Evolutionary conservation across 2,329 filamentous ascomycete species (phyloP).

Genomic region (Paradendryphiella salina): DNA sequence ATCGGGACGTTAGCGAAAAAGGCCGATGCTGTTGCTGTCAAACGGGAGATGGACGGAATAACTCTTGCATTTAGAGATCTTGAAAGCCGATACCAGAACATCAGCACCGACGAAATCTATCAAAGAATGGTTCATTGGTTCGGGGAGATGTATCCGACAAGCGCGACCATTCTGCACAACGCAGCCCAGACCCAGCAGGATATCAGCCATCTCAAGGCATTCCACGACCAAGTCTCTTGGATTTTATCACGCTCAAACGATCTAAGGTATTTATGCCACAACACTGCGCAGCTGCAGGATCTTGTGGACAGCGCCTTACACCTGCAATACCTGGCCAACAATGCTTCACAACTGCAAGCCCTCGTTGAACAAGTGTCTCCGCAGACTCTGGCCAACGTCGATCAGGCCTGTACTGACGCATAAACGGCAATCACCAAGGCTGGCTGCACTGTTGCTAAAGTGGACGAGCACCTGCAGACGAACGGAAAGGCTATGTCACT

Average conservation of each 20-base stretch:
- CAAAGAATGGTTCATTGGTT: conserved; percentile 33
- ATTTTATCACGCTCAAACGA: not conserved
- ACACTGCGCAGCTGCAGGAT: conserved; percentile 1
- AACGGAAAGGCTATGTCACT: not conserved
- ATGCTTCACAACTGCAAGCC: conserved; percentile 2
- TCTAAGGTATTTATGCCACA: not conserved
- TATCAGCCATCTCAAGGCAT: conserved; percentile 2
- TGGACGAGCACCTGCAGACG: not conserved
- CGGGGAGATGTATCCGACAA: conserved; percentile 21
- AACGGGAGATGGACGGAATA: conserved; percentile 6
- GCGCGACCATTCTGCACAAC: conserved; percentile 7
- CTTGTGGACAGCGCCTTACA: conserved; percentile 1
- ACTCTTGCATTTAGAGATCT: conserved; percentile 15
- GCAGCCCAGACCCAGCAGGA: conserved; percentile 8
- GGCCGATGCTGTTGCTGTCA: not conserved
- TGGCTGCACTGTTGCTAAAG: not conserved
- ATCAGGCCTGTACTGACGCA: not conserved
- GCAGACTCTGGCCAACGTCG: not conserved
- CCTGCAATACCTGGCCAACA: not conserved
- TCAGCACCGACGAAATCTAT: conserved; percentile 27
- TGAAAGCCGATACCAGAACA: conserved; percentile 33
- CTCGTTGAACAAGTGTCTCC: not conserved
- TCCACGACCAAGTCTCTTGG: conserved; percentile 1
- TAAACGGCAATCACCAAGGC: not conserved
- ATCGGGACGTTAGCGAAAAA: not conserved